Evolutionary conservation across 305 asterid genomes (phyloP).

Genomic region (Fraxinus paxiana): DNA sequence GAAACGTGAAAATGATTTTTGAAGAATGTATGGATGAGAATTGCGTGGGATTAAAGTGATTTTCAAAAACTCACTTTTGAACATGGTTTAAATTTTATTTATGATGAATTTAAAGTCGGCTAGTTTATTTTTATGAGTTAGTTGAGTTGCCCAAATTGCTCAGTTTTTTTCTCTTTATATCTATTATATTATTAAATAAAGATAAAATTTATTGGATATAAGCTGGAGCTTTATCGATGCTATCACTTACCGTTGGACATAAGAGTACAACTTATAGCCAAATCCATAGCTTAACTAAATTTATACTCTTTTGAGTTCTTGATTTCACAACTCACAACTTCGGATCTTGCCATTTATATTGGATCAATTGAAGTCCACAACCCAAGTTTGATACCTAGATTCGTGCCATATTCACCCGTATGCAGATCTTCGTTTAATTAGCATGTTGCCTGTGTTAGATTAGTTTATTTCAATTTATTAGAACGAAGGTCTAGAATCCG

Average conservation of each 20-base stretch:
- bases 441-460: background rate
- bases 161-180: background rate
- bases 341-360: constrained; percentile 4
- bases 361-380: background rate
- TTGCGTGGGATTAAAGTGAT: background rate
- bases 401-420: background rate
- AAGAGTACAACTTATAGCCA: constrained; percentile 11
- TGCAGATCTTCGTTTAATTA: background rate
- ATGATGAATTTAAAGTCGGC: background rate
- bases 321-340: constrained; percentile 13
- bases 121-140: background rate
- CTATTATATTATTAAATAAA: background rate
- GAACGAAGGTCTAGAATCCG: background rate
- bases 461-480: background rate
- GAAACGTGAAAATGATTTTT: background rate
- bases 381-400: background rate
- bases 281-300: constrained; percentile 16
- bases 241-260: background rate
- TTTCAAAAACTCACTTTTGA: background rate
- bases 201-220: background rate
- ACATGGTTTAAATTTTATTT: background rate
- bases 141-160: background rate
- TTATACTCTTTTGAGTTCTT: constrained; percentile 1
- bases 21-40: background rate
- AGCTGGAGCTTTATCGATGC: constrained; percentile 1